Base-by-base conservation (phyloP, 139 green algal species). In the Asterochloris sp. region DNA sequence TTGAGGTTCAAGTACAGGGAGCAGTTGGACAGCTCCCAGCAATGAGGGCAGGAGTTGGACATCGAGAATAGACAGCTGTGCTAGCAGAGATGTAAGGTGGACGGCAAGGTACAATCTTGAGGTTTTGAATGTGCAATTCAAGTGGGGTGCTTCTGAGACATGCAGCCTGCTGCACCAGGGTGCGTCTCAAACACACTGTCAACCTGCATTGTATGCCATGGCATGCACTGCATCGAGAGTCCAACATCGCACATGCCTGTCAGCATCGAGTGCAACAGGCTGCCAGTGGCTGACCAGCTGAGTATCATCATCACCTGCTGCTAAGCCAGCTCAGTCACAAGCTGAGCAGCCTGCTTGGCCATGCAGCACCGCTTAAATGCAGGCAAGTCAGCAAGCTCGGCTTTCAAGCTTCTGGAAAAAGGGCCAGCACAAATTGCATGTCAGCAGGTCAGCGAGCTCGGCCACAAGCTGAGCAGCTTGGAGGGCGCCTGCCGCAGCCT, bases 51-150 rank as follows among this genome's bases (percentile, higher is more conserved):
- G 19, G 87, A 92, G 69, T 82, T 95, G 66, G 91, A 95, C 64
- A 29, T 74, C 12, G 91, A 96, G 23, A 89, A 89, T 66, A 75
- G 89, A 10, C 88, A 90, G 83, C 86, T 97, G 80, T 67, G 88
- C 69, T 88, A 95, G n/a, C 76, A 86, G 47, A 96, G 96, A 80
- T 96, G 91, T 80, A 85, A 87, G 54, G 86, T 98, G 26, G 93
- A 97, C n/a, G 88, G 79, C 16, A 91, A 92, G 88, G 90, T 93
- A n/a, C 15, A 38, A 24, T 54, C 26, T 38, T 47, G n/a, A 61
- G 24, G 2, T 77, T 17, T 2, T 17, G 15, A 1, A 77, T 19
- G 1, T 23, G 10, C 10, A 77, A 17, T 4, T 71, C 19, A 21
- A 71, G 21, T 26, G 4, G 66, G 21, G 21, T 26, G 21, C 21